Percentiles rank a stretch among this genome's conserved stretches.
Evolutionary conservation across 352 stramenopile genomes (phyloP).

Genomic region (Globisporangium paroecandrum): DNA sequence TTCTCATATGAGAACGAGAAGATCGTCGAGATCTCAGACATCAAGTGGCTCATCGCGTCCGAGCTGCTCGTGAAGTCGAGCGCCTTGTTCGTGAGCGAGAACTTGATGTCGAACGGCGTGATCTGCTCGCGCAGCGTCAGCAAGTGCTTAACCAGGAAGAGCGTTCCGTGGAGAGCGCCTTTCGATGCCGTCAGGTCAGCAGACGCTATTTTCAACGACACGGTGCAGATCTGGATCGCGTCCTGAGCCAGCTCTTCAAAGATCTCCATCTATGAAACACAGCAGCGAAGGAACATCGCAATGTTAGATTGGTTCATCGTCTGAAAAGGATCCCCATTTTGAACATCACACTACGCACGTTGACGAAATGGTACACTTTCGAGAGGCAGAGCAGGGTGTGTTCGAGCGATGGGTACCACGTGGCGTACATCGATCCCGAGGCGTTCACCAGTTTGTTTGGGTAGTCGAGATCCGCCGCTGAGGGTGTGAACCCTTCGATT

Average conservation of each 20-base stretch:
- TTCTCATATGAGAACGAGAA: constrained; percentile 67
- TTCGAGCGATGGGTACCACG: constrained; percentile 82
- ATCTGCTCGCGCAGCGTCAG: constrained; percentile 83
- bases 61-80: constrained; percentile 75
- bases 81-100: constrained; percentile 63
- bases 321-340: not conserved
- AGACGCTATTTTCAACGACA: constrained; percentile 72
- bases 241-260: constrained; percentile 85
- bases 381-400: constrained; percentile 83
- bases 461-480: constrained; percentile 58
- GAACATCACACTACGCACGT: constrained; percentile 32
- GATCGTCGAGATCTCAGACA: constrained; percentile 60
- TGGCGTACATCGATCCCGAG: constrained; percentile 57
- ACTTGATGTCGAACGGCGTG: constrained; percentile 82
- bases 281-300: not conserved
- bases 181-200: constrained; percentile 55
- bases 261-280: constrained; percentile 59
- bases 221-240: constrained; percentile 75
- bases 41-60: constrained; percentile 69
- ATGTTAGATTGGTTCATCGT: not conserved
- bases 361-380: constrained; percentile 82
- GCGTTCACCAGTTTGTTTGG: constrained; percentile 54
- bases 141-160: constrained; percentile 83
- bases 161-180: constrained; percentile 51
- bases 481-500: constrained; percentile 72